These are phyloP conservation scores for Raphanus hybrid DNA, from an alignment of 441 rosid genomes.

Conservation along the genomic window DNA sequence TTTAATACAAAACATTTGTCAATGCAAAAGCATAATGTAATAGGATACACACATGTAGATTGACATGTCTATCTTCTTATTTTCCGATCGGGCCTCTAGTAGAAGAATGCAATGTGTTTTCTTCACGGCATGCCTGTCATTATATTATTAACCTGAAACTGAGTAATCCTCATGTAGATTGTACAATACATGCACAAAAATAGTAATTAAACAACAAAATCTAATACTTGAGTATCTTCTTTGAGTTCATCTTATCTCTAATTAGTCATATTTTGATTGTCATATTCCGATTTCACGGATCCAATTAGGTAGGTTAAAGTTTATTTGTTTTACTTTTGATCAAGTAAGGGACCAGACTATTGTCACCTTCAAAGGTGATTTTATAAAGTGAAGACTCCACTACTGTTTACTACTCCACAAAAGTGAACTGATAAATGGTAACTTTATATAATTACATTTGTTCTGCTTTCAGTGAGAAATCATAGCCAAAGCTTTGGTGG, in stretches of 20 bases:
- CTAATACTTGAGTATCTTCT: neutral
- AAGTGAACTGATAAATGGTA: neutral
- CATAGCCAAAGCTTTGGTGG: slow-evolving; percentile 2
- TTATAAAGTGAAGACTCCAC: neutral
- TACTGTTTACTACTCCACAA: neutral
- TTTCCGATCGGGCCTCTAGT: slow-evolving; percentile 13
- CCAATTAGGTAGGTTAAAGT: neutral
- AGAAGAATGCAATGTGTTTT: slow-evolving; percentile 19
- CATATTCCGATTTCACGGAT: neutral
- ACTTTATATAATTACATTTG: neutral
- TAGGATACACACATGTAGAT: slow-evolving; percentile 2
- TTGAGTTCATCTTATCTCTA: neutral
- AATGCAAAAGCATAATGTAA: neutral
- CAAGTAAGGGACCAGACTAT: neutral
- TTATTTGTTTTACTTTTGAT: neutral
- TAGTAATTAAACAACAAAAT: neutral
- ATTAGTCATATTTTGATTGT: neutral
- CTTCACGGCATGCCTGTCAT: neutral
- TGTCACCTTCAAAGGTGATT: neutral
- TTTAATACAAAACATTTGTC: slow-evolving; percentile 3
- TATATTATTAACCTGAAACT: neutral
- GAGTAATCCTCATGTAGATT: neutral
- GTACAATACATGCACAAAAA: neutral
- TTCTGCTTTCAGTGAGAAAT: neutral
- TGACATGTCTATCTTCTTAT: neutral